phyloP scores from a whole-genome alignment of 805 yeast genomes.

The Blastobotrys robertii region DNA sequence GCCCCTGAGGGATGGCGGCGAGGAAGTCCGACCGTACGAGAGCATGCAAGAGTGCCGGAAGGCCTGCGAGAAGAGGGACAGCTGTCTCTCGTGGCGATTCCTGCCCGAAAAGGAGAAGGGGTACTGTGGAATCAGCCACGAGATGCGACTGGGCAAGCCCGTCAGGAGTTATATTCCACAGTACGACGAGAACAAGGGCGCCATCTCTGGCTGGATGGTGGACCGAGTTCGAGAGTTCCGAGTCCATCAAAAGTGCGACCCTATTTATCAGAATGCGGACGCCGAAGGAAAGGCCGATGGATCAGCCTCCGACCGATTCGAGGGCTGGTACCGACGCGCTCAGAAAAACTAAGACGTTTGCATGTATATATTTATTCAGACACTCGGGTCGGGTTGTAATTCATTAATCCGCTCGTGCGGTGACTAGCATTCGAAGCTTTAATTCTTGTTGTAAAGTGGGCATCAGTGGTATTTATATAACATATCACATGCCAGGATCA shows the following conservation, averaged over 20 bases:
- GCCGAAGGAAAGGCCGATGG: conserved; percentile 8
- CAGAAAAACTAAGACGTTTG: too few species aligned
- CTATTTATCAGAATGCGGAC: conserved; percentile 2
- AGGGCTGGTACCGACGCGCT: conserved; percentile 13
- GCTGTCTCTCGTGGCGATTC: conserved; percentile 3
- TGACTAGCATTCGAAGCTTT: too few species aligned
- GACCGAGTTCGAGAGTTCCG: conserved; percentile 24
- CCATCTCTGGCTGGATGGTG: conserved; percentile 21
- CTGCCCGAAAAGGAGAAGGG: background rate
- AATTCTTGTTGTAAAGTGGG: too few species aligned
- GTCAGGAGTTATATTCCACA: conserved; percentile 5
- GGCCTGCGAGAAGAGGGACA: conserved; percentile 1
- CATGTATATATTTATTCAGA: too few species aligned
- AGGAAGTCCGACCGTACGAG: conserved; percentile 8
- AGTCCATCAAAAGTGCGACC: conserved; percentile 16
- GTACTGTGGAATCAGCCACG: conserved; percentile 7
- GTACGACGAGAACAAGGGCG: background rate
- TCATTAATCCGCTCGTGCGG: too few species aligned
- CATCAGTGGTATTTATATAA: too few species aligned
- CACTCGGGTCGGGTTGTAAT: too few species aligned
- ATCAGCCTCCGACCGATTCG: conserved; percentile 5
- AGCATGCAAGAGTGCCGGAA: conserved; percentile 7
- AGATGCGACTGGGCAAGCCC: conserved; percentile 15
- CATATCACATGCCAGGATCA: too few species aligned
- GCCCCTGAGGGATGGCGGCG: conserved; percentile 3